Conservation (phyloP, 495 filamentous ascomycete genomes). For the Aspergillus mulundensis region DNA sequence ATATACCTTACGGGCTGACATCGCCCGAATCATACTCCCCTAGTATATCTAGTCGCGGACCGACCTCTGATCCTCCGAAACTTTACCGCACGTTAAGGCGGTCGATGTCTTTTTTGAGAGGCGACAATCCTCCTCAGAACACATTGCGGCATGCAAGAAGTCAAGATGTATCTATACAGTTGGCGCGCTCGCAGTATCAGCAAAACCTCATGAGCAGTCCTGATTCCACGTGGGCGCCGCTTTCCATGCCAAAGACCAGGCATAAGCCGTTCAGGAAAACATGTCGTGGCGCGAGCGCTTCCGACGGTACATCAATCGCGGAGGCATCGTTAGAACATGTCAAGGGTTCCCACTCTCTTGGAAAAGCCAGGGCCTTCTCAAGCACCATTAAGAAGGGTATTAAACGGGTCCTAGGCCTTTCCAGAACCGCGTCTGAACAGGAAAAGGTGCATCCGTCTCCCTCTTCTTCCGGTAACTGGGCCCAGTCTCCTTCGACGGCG, state of each 20-base stretch:
- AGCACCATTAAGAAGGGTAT: slow-evolving; percentile 57
- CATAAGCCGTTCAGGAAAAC: slow-evolving; percentile 58
- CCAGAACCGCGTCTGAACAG: slow-evolving; percentile 35
- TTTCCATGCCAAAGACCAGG: slow-evolving; percentile 41
- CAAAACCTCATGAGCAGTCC: slow-evolving; percentile 30
- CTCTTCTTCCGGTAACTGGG: slow-evolving; percentile 41
- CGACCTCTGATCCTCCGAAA: slow-evolving; percentile 18
- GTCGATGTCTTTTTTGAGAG: slow-evolving; percentile 61
- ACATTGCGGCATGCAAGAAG: slow-evolving; percentile 29
- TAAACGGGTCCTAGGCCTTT: slow-evolving; percentile 53
- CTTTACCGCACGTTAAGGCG: slow-evolving; percentile 37
- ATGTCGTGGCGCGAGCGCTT: slow-evolving; percentile 48
- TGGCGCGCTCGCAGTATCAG: slow-evolving; percentile 46
- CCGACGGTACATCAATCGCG: slow-evolving; percentile 24
- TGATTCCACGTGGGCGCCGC: slow-evolving; percentile 39
- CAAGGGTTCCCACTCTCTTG: slow-evolving; percentile 39
- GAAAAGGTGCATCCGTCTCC: slow-evolving; percentile 50
- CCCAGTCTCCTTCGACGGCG: slow-evolving; percentile 14
- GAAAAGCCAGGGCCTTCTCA: slow-evolving; percentile 57
- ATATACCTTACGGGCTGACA: slow-evolving; percentile 20
- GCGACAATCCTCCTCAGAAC: slow-evolving; percentile 24
- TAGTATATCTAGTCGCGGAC: slow-evolving; percentile 1
- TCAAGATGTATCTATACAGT: slow-evolving; percentile 46
- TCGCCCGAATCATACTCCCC: slow-evolving; percentile 13
- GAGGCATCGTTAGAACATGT: slow-evolving; percentile 18